Conservation (phyloP, 139 green algal species). For the Limnomonas spitsbergensis region DNA sequence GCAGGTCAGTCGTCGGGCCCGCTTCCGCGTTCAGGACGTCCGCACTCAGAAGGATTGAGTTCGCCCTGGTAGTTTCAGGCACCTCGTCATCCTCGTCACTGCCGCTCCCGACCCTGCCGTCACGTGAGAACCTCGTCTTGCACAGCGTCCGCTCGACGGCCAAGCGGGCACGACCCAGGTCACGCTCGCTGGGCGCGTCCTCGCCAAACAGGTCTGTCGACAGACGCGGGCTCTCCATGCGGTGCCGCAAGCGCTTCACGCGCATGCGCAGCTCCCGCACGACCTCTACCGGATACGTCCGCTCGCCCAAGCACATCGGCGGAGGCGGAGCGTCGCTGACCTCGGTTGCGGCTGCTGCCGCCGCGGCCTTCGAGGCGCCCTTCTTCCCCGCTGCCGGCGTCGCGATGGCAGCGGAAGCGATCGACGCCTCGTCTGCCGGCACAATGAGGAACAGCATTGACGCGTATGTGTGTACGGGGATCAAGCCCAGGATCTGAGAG, state of each 20-base stretch:
- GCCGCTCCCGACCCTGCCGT: not conserved
- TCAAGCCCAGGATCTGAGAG: slow-evolving; percentile 22
- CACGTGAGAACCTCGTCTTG: not conserved
- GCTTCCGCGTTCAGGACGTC: not conserved
- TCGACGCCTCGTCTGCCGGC: not conserved
- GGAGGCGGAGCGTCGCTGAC: not conserved
- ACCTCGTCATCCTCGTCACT: not conserved
- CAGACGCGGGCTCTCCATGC: slow-evolving; percentile 29
- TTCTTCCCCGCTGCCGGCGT: not conserved
- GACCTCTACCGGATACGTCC: slow-evolving; percentile 20
- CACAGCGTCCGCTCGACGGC: slow-evolving; percentile 24
- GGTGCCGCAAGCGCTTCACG: slow-evolving; percentile 20
- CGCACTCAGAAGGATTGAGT: not conserved
- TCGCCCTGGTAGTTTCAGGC: not conserved
- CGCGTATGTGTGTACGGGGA: slow-evolving; percentile 17
- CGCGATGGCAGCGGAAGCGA: not conserved
- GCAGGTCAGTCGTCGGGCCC: slow-evolving; percentile 22
- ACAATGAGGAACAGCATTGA: slow-evolving; percentile 33
- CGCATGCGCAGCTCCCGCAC: slow-evolving; percentile 26
- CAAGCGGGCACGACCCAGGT: slow-evolving; percentile 20
- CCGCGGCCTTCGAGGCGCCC: not conserved
- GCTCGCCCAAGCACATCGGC: slow-evolving; percentile 19
- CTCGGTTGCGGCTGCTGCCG: not conserved
- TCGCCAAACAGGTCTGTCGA: slow-evolving; percentile 38
- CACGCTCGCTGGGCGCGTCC: slow-evolving; percentile 2